These are phyloP conservation scores for Harringtonia aguacate DNA, from an alignment of 2,329 filamentous ascomycete species.

Conservation along the genomic window DNA sequence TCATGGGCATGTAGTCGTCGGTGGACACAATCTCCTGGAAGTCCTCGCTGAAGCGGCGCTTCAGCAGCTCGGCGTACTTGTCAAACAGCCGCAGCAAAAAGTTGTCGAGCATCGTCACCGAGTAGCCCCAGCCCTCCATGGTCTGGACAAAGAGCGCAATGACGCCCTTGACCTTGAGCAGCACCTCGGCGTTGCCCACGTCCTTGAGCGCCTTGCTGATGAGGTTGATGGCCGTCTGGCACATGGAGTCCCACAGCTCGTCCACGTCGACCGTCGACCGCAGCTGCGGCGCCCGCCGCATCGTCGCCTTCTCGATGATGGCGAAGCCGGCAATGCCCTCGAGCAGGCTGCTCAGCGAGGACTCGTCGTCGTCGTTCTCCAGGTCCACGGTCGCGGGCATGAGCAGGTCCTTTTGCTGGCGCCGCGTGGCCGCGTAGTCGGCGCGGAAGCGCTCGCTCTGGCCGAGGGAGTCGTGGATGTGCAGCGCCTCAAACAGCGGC, in stretches of 20 bases:
- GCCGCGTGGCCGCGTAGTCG: constrained; percentile 85
- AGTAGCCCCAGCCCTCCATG: constrained; percentile 95
- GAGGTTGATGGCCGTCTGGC: constrained; percentile 70
- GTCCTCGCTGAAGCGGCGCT: constrained; percentile 84
- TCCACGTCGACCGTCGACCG: constrained; percentile 85
- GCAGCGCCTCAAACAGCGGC: constrained; percentile 85
- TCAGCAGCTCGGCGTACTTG: constrained; percentile 86
- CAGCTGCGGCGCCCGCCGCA: constrained; percentile 75
- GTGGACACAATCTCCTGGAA: constrained; percentile 89
- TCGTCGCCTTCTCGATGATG: constrained; percentile 90
- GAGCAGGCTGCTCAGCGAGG: constrained; percentile 76
- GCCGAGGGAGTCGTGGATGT: constrained; percentile 91
- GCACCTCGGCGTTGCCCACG: constrained; percentile 77
- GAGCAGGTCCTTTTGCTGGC: constrained; percentile 84
- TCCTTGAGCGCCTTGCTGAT: constrained; percentile 69
- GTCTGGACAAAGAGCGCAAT: constrained; percentile 94
- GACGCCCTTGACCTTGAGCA: constrained; percentile 91
- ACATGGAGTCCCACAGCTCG: constrained; percentile 98
- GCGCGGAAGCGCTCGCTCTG: constrained; percentile 83
- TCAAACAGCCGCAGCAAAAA: constrained; percentile 85
- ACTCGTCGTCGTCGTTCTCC: constrained; percentile 73
- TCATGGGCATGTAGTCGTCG: constrained; percentile 99
- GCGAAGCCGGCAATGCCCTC: constrained; percentile 95
- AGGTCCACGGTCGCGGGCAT: constrained; percentile 68
- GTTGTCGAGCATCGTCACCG: constrained; percentile 68